Evolutionary conservation across 805 yeast species (phyloP).

Genomic region (Saturnispora serradocipensis): DNA sequence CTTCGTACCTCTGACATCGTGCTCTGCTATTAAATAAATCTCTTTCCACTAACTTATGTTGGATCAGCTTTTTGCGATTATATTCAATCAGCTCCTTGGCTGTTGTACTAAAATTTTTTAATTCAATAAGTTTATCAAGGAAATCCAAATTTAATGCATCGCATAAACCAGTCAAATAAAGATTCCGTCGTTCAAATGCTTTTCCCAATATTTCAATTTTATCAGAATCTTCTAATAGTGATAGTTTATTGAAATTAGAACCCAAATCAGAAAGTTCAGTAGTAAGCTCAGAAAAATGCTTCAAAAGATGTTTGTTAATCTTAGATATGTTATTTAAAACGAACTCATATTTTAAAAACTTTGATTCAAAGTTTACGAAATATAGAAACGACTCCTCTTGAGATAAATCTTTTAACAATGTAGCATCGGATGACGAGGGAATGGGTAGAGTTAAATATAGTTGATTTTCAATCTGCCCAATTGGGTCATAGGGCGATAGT

Average conservation of each 20-base stretch:
- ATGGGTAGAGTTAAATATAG: slow-evolving; percentile 54
- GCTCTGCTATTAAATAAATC: slow-evolving; percentile 19
- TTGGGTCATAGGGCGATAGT: slow-evolving; percentile 56
- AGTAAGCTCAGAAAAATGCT: slow-evolving; percentile 36
- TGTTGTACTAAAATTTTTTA: slow-evolving; percentile 25
- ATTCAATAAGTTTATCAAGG: slow-evolving; percentile 27
- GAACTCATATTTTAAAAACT: slow-evolving; percentile 26
- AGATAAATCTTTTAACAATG: slow-evolving; percentile 18
- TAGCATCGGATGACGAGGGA: slow-evolving; percentile 32
- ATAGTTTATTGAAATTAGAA: slow-evolving; percentile 40
- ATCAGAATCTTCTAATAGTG: slow-evolving; percentile 37
- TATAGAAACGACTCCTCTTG: slow-evolving; percentile 24
- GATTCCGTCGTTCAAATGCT: slow-evolving; percentile 65
- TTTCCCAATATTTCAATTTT: slow-evolving; percentile 74
- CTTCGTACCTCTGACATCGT: slow-evolving; percentile 21
- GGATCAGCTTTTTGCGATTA: slow-evolving; percentile 28
- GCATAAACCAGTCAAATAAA: slow-evolving; percentile 36
- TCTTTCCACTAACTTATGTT: slow-evolving; percentile 23
- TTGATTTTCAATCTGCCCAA: slow-evolving; percentile 41
- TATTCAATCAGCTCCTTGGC: slow-evolving; percentile 27
- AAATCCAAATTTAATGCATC: slow-evolving; percentile 24
- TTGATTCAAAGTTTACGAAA: slow-evolving; percentile 23
- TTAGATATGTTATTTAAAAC: slow-evolving; percentile 26
- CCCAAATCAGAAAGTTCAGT: slow-evolving; percentile 46
- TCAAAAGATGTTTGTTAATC: slow-evolving; percentile 39